A percentile compares a stretch with the other conserved stretches of the same genome.
Conservation (phyloP, 495 filamentous ascomycete species). For the Aspergillus cavernicola region DNA sequence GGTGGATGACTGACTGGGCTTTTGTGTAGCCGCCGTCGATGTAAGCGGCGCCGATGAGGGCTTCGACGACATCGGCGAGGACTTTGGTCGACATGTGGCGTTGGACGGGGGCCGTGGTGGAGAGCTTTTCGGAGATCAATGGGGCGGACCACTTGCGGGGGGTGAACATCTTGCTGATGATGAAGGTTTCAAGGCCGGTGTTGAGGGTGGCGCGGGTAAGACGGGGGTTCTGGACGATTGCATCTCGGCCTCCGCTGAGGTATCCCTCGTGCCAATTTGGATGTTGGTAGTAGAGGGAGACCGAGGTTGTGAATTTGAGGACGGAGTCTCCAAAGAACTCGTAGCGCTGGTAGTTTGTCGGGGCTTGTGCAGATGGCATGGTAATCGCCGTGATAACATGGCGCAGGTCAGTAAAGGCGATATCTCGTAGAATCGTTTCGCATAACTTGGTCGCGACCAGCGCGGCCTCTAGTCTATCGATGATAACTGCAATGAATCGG, state of each 20-base stretch:
- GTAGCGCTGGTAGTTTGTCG: constrained; percentile 74
- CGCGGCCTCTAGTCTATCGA: constrained; percentile 61
- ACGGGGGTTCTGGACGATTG: constrained; percentile 66
- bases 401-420: constrained; percentile 49
- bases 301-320: constrained; percentile 71
- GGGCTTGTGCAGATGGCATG: constrained; percentile 56
- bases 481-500: constrained; percentile 69
- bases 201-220: constrained; percentile 62
- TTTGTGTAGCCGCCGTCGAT: constrained; percentile 61
- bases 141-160: constrained; percentile 67
- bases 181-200: constrained; percentile 66
- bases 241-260: constrained; percentile 64
- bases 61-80: constrained; percentile 87
- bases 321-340: constrained; percentile 88
- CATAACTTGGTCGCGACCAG: constrained; percentile 63
- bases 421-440: constrained; percentile 52
- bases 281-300: constrained; percentile 63
- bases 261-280: constrained; percentile 75
- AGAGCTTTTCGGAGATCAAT: constrained; percentile 48
- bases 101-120: constrained; percentile 7
- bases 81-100: constrained; percentile 67
- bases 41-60: constrained; percentile 75
- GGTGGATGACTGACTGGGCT: constrained; percentile 59
- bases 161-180: constrained; percentile 65
- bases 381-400: constrained; percentile 73